A percentile compares a stretch with the other conserved stretches of the same genome.
phyloP scores from a whole-genome alignment of 371 early-diverging fungal genomes.

The Haplosporangium sp. region DNA sequence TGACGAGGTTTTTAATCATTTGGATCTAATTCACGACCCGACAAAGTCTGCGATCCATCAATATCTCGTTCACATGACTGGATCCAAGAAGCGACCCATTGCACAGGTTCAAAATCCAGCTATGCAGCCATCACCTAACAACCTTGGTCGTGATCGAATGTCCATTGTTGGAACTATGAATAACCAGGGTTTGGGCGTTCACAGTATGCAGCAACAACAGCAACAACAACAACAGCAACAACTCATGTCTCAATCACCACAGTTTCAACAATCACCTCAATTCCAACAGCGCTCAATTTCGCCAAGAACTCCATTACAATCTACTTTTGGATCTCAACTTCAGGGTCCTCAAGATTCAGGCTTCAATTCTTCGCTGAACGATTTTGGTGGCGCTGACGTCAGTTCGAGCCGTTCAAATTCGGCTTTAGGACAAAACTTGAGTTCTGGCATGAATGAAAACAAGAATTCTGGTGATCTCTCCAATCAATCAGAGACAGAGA shows the following conservation, averaged over 20 bases:
- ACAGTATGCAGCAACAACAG: constrained; percentile 46
- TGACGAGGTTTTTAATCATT: constrained; percentile 69
- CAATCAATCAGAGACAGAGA: constrained; percentile 59
- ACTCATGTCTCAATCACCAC: constrained; percentile 19
- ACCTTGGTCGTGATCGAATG: constrained; percentile 23
- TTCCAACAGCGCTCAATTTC: constrained; percentile 22
- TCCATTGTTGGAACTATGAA: constrained; percentile 44
- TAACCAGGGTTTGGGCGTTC: constrained; percentile 34
- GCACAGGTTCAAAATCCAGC: constrained; percentile 27
- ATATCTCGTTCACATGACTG: constrained; percentile 78
- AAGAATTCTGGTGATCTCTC: constrained; percentile 27
- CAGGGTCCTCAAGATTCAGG: constrained; percentile 19
- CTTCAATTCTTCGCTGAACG: constrained; percentile 18
- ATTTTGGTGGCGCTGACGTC: constrained; percentile 31
- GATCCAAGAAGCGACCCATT: constrained; percentile 67
- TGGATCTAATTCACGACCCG: constrained; percentile 74
- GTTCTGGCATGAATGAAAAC: constrained; percentile 11
- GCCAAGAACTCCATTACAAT: constrained; percentile 21
- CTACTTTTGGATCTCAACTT: constrained; percentile 26
- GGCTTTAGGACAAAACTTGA: constrained; percentile 22
- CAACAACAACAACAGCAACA: constrained; percentile 21
- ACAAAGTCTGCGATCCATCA: constrained; percentile 74
- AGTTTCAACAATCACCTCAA: constrained; percentile 25
- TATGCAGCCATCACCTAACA: constrained; percentile 27
- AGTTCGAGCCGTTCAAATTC: constrained; percentile 31